These are phyloP conservation scores for Umbellularia californica DNA, from an alignment of 164 flowering plant genomes.

Conservation along the genomic window DNA sequence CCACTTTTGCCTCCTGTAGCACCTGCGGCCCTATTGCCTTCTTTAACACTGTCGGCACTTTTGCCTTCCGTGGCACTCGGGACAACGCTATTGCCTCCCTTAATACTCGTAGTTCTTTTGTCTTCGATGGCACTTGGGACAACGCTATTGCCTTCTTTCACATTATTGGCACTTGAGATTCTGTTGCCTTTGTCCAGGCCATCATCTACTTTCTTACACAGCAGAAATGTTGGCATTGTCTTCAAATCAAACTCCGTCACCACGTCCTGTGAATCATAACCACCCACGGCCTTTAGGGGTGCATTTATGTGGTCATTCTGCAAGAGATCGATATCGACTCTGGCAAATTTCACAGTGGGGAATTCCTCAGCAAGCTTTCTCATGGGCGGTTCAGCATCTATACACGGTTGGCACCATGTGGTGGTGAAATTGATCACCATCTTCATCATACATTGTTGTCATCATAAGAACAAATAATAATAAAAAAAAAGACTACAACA, in stretches of 20 bases:
- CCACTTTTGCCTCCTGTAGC: not conserved
- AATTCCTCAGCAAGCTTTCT: not conserved
- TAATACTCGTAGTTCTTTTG: too few species aligned
- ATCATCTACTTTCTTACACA: not conserved
- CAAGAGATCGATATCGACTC: not conserved
- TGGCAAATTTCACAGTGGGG: not conserved
- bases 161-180: not conserved
- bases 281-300: not conserved
- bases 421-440: conserved; percentile 2
- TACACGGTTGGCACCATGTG: not conserved
- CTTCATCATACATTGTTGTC: not conserved
- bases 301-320: not conserved
- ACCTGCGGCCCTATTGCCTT: not conserved
- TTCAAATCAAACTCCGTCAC: not conserved
- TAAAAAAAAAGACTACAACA: too few species aligned
- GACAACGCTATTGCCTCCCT: too few species aligned
- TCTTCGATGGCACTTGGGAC: not conserved
- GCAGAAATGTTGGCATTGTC: conserved; percentile 3
- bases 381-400: not conserved
- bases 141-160: not conserved
- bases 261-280: not conserved
- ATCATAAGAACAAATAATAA: not conserved
- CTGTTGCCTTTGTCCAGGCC: not conserved
- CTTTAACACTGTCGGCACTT: not conserved
- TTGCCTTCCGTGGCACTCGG: too few species aligned